These are phyloP conservation scores for Claviceps arundinis DNA, from an alignment of 2,329 filamentous ascomycete genomes.

Conservation along the genomic window DNA sequence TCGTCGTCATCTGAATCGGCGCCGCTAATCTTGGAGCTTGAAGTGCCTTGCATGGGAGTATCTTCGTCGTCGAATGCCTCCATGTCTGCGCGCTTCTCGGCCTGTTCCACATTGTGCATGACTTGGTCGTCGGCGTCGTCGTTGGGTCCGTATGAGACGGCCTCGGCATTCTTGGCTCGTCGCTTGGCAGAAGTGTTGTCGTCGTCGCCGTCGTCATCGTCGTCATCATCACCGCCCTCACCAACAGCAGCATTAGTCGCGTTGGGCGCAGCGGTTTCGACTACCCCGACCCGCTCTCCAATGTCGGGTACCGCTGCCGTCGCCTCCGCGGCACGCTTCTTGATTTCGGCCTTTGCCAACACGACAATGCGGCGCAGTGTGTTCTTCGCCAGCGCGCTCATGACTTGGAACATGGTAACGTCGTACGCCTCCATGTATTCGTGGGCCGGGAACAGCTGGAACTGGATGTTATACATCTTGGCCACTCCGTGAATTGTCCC, in stretches of 20 bases:
- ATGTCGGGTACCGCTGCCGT: constrained; percentile 67
- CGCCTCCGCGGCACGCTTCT: constrained; percentile 56
- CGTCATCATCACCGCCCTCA: constrained; percentile 25
- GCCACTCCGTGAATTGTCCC: constrained; percentile 56
- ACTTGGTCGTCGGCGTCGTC: constrained; percentile 82
- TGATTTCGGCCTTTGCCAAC: constrained; percentile 64
- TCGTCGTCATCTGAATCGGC: constrained; percentile 23
- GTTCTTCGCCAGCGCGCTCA: constrained; percentile 65
- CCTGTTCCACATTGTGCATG: constrained; percentile 48
- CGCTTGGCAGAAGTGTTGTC: constrained; percentile 66
- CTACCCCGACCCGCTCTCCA: constrained; percentile 36
- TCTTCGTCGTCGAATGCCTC: constrained; percentile 38
- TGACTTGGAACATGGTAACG: constrained; percentile 65
- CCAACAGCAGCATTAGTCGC: constrained; percentile 21
- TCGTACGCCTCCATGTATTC: constrained; percentile 83
- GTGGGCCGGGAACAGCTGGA: constrained; percentile 70
- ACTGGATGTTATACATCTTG: constrained; percentile 71
- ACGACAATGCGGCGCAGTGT: constrained; percentile 61
- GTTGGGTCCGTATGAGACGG: constrained; percentile 79
- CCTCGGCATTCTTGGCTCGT: constrained; percentile 63
- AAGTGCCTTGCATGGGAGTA: constrained; percentile 26
- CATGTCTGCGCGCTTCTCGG: constrained; percentile 36
- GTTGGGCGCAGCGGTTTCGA: constrained; percentile 33
- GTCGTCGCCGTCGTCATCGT: constrained; percentile 64
- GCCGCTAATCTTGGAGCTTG: constrained; percentile 19